phyloP scores from a whole-genome alignment of 2,329 filamentous ascomycete genomes.

The Penicillium sp. region DNA sequence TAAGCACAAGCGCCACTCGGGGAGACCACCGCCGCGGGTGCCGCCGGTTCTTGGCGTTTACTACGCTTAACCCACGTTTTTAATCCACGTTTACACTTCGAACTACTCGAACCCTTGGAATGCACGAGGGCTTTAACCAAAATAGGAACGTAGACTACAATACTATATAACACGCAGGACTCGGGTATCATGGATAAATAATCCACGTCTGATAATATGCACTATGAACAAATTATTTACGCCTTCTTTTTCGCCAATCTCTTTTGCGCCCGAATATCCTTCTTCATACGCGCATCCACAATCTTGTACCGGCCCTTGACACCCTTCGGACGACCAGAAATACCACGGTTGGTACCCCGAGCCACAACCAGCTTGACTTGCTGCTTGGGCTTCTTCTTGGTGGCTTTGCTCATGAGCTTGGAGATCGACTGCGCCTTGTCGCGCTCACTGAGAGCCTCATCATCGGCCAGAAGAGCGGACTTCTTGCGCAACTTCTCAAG shows the following conservation, averaged over 20 bases:
- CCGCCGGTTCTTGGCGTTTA: slow-evolving; percentile 2
- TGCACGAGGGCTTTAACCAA: slow-evolving; percentile 10
- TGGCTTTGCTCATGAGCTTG: slow-evolving; percentile 77
- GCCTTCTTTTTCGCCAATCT: slow-evolving; percentile 73
- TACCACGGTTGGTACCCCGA: slow-evolving; percentile 77
- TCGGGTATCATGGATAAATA: slow-evolving; percentile 19
- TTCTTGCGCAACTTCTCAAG: slow-evolving; percentile 98
- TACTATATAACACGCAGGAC: background rate
- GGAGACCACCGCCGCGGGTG: slow-evolving; percentile 14
- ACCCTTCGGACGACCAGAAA: slow-evolving; percentile 82
- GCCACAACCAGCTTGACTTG: slow-evolving; percentile 89
- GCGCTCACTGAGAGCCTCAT: slow-evolving; percentile 91
- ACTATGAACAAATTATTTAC: slow-evolving; percentile 25
- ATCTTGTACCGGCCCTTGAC: slow-evolving; percentile 98
- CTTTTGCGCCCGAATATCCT: slow-evolving; percentile 89
- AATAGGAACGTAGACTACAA: background rate
- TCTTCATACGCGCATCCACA: slow-evolving; percentile 93
- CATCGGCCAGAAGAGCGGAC: slow-evolving; percentile 82
- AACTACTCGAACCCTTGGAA: background rate
- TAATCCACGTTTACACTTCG: background rate
- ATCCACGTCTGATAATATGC: slow-evolving; percentile 15
- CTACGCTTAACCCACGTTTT: background rate
- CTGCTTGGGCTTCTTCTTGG: slow-evolving; percentile 81
- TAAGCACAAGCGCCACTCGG: slow-evolving; percentile 24
- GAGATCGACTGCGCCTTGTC: slow-evolving; percentile 88